Evolutionary conservation across 2,329 filamentous ascomycete species (phyloP).

Genomic region (Cercospora sojina): DNA sequence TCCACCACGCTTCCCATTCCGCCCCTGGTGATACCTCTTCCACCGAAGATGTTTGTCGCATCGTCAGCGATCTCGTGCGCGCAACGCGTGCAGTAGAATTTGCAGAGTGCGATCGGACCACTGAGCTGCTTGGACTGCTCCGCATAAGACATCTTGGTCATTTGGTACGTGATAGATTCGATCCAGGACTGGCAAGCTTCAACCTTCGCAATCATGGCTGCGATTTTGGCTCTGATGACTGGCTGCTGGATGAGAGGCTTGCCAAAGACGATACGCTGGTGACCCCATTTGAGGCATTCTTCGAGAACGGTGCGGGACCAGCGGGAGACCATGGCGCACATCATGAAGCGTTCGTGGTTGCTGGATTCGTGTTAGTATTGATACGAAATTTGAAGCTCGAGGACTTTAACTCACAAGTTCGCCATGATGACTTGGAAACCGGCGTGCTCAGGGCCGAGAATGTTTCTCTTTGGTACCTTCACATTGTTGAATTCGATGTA

Average conservation of each 20-base stretch:
- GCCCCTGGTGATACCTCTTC: conserved; percentile 72
- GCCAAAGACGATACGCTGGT: conserved; percentile 80
- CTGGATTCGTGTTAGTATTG: conserved; percentile 6
- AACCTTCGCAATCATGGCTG: conserved; percentile 79
- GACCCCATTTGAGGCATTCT: conserved; percentile 83
- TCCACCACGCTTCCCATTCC: conserved; percentile 83
- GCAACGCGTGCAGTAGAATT: conserved; percentile 72
- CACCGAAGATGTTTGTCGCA: conserved; percentile 82
- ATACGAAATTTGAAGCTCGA: neutral
- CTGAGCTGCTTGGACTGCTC: conserved; percentile 73
- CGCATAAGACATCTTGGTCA: conserved; percentile 79
- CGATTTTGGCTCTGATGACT: conserved; percentile 50
- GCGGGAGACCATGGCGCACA: conserved; percentile 58
- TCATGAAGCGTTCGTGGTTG: conserved; percentile 38
- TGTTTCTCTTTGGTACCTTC: conserved; percentile 75
- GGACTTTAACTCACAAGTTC: conserved; percentile 62
- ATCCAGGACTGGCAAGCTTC: conserved; percentile 86
- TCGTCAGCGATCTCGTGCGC: conserved; percentile 83
- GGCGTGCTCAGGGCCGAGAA: conserved; percentile 80
- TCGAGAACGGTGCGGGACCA: conserved; percentile 69
- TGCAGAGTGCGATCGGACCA: conserved; percentile 79
- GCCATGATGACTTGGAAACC: conserved; percentile 80
- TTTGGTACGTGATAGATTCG: conserved; percentile 81
- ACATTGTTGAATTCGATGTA: conserved; percentile 83
- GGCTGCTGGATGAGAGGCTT: conserved; percentile 75